Conservation (phyloP, 129 eudicot species). For the Mikania micrantha region DNA sequence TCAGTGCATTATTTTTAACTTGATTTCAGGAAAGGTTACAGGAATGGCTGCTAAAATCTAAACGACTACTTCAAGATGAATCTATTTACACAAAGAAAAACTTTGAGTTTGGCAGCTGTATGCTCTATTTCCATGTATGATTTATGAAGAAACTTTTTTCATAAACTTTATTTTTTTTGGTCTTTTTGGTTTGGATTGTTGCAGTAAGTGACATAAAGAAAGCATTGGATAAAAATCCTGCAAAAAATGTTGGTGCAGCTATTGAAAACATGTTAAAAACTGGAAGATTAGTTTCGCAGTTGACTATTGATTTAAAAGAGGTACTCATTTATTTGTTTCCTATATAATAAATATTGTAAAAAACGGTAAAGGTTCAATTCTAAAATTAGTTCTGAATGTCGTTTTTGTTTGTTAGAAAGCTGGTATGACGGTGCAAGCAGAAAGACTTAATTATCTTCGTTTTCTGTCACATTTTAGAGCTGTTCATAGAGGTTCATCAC, state of each 20-base stretch:
- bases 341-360: not conserved
- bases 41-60: slow-evolving; percentile 64
- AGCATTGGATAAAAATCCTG: slow-evolving; percentile 48
- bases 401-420: slow-evolving; percentile 49
- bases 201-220: slow-evolving; percentile 60
- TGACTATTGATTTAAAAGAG: slow-evolving; percentile 80
- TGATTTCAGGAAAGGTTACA: slow-evolving; percentile 64
- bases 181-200: slow-evolving; percentile 14
- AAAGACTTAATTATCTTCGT: slow-evolving; percentile 79
- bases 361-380: not conserved
- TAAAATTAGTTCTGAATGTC: not conserved
- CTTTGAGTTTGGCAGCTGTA: slow-evolving; percentile 56
- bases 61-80: slow-evolving; percentile 51
- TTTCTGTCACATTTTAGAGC: slow-evolving; percentile 91
- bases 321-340: slow-evolving; percentile 24
- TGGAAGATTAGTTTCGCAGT: slow-evolving; percentile 57
- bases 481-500: slow-evolving; percentile 89
- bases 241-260: slow-evolving; percentile 58
- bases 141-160: not conserved
- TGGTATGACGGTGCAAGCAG: slow-evolving; percentile 85
- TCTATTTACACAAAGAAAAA: slow-evolving; percentile 31
- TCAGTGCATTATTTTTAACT: slow-evolving; percentile 1
- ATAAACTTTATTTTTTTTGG: not conserved
- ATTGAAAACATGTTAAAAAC: slow-evolving; percentile 87
- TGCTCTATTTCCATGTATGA: slow-evolving; percentile 4